Evolutionary conservation across 305 asterid genomes (phyloP), one percentile per base, ranked within the genome.

Genomic region (Solanum chacoense): DNA sequence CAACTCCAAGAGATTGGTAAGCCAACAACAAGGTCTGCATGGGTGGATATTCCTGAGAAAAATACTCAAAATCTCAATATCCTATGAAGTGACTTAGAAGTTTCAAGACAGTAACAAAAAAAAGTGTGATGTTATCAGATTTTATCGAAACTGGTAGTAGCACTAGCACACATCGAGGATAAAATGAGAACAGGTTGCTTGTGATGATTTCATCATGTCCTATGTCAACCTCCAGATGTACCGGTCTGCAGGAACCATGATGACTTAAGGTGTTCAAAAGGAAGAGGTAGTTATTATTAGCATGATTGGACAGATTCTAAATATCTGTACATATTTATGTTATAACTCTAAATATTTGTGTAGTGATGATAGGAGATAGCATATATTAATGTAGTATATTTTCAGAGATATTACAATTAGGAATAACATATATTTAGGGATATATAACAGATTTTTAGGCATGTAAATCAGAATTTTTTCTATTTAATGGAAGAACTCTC

Each of bases 1-100:
- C 96, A 12, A 93, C 92, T 86, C 96, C 96, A 3, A 94, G 93
- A 14, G 98, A 93, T 88, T 95, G 96, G 91, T 92, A 95, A 8
- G 95, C 96, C 91, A 93, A 65, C 67, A 93, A 2, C 45, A 95
- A 5, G 1, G 93, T 95, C 42, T 93, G 93, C 93, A 87, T 86
- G 84, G 88, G 55, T 71, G 93, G 87, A 89, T 93, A 93, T 84
- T 91, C 91, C 96, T 92, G 91, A 6, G 26, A 50, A 63, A 85
- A 74, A 11, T 26, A 8, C 16, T 50, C 72, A 67, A 87, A 40
- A 40, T 42, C 67, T 72, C 34, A 69, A 45, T 40, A 40, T 80
- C 7, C 69, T 26, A 26, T 80, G 26, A 80, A 42, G 16, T 40
- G 67, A 40, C 37, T 40, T 79, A 4, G 8, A 80, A 26, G 67